Percentiles rank a stretch among this genome's conserved stretches.
These are phyloP conservation scores for Coelastrella sp. DNA, from an alignment of 139 green algal species.

Conservation along the genomic window DNA sequence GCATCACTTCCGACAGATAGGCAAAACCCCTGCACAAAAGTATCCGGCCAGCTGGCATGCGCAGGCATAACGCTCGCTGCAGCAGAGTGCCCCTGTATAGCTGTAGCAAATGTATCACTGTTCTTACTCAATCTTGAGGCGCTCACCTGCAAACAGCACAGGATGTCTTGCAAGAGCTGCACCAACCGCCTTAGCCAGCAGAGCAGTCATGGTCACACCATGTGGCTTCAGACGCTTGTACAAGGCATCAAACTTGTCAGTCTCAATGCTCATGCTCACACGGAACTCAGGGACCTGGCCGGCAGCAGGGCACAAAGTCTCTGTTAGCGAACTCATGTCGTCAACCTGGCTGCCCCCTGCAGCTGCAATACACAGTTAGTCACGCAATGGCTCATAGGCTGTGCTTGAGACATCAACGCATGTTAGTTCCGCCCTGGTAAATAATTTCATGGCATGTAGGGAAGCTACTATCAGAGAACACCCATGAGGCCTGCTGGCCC, in stretches of 20 bases:
- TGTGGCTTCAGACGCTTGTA: conserved; percentile 98
- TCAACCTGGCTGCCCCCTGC: not conserved
- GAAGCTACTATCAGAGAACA: conserved; percentile 49
- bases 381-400: no score
- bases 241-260: conserved; percentile 94
- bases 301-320: not conserved
- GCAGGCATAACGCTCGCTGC: not conserved
- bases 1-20: no score
- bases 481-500: conserved; percentile 10
- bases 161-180: conserved; percentile 93
- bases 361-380: not conserved
- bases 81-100: not conserved
- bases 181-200: conserved; percentile 96
- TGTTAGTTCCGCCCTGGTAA: no score
- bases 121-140: not conserved
- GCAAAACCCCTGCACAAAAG: not conserved
- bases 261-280: conserved; percentile 92
- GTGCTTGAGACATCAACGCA: no score
- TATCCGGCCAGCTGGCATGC: not conserved
- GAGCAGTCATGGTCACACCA: conserved; percentile 97
- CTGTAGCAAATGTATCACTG: not conserved
- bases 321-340: not conserved
- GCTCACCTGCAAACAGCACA: conserved; percentile 86
- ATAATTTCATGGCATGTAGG: not conserved
- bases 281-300: conserved; percentile 94